Base-by-base conservation (phyloP, 495 filamentous ascomycete species). In the Penicillium ucsense region DNA sequence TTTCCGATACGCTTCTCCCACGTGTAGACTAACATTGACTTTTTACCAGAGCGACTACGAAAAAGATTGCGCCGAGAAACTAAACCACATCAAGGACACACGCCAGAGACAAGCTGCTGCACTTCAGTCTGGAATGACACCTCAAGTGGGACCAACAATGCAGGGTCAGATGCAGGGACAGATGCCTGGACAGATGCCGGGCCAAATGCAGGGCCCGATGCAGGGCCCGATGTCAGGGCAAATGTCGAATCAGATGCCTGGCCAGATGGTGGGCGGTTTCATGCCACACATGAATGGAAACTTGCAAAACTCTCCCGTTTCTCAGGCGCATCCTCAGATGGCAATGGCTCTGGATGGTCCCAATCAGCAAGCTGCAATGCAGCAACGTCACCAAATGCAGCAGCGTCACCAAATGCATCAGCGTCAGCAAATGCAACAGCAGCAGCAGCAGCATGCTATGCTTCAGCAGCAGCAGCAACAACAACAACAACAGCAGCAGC, bases 251-350 rank as follows among this genome's bases (percentile, higher is more conserved):
- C 20, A 20, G 20, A 66, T 63, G 46, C 73, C 70, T 43, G 66
- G 61, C 50, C 66, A 68, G 47, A 53, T 67, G 20, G 62, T 58
- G 28, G 57, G 60, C 8, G 64, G 54, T 29, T 79, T 80, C 43
- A 66, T 71, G 5, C 71, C 70, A 9, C 79, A 79, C 38, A 64
- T 81, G 54, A 76, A 73, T 45, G 70, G 65, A 6, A 72, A 53
- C 31, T 71, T 81, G 66, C 77, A 79, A 48, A 54, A 73, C 0
- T 78, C 77, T 6, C 72, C 72, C 3, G 65, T 79, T 35, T 65
- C 78, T 32, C 63, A 72, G 3, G 62, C 57, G 33, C 71, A 68
- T 44, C 68, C 69, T 39, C 65, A 62, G 29, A 66, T 71, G 62
- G 51, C 54, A 33, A 72, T 72, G 70, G 69, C 65, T 12, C 73